phyloP scores from a whole-genome alignment of 2,329 filamentous ascomycete species.

The Elsinoe fawcettii region DNA sequence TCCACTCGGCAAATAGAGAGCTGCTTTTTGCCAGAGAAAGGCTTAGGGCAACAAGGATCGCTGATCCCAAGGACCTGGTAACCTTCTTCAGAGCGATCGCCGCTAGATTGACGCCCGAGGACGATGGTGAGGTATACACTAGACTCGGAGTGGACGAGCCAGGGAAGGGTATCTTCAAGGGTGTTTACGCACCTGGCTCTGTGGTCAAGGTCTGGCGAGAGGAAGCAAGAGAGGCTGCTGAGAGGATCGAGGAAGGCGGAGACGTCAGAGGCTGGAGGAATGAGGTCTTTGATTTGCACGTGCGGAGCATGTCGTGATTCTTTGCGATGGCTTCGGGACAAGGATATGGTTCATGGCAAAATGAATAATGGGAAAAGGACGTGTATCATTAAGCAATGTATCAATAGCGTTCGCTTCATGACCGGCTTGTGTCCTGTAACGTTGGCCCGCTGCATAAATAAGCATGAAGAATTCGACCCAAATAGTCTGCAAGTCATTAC shows the following conservation, averaged over 20 bases:
- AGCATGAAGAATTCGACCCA: too few relatives aligned
- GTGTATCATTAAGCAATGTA: background rate
- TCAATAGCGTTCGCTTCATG: background rate
- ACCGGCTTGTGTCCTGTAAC: too few relatives aligned
- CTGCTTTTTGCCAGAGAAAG: conserved; percentile 79
- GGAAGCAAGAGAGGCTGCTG: conserved; percentile 61
- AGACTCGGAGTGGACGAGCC: conserved; percentile 61
- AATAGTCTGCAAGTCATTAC: too few relatives aligned
- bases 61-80: conserved; percentile 67
- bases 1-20: conserved; percentile 73
- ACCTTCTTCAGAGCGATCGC: conserved; percentile 78
- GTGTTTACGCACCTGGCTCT: conserved; percentile 81
- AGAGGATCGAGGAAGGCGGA: conserved; percentile 63
- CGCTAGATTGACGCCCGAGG: conserved; percentile 62
- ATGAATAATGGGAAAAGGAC: background rate
- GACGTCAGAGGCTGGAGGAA: conserved; percentile 72
- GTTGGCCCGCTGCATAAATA: too few relatives aligned
- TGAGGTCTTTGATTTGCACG: conserved; percentile 59
- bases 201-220: conserved; percentile 85
- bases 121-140: conserved; percentile 69
- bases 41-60: conserved; percentile 75
- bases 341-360: too few relatives aligned
- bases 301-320: conserved; percentile 17
- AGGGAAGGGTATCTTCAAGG: conserved; percentile 62
- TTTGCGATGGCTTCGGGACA: too few relatives aligned